Conservation (phyloP, 1,284 basidiomycete genomes). For the Fomitiporia mediterranea region DNA sequence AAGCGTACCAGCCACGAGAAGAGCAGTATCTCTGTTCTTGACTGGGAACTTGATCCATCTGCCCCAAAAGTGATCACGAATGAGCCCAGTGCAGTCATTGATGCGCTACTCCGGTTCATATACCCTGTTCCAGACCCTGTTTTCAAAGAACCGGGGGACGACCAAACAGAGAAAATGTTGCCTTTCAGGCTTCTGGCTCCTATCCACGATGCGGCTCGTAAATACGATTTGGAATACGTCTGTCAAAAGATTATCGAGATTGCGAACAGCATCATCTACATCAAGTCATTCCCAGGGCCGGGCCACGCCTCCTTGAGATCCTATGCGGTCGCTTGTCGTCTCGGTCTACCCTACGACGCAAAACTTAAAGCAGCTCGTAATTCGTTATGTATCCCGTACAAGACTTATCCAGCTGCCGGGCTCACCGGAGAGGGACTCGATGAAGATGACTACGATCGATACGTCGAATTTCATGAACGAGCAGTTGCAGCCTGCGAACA, state of each 20-base stretch:
- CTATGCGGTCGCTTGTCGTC: slow-evolving; percentile 4
- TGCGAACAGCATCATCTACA: background rate
- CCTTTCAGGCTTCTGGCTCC: slow-evolving; percentile 1
- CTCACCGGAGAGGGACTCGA: background rate
- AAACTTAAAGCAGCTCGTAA: slow-evolving; percentile 3
- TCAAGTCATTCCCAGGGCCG: background rate
- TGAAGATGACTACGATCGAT: background rate
- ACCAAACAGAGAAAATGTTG: background rate
- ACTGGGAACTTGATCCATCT: background rate
- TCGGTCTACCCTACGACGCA: background rate
- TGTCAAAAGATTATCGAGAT: background rate
- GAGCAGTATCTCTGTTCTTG: background rate
- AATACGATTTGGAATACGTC: background rate
- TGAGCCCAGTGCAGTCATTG: slow-evolving; percentile 33
- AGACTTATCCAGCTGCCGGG: background rate
- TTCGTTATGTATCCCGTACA: background rate
- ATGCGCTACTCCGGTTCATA: slow-evolving; percentile 49
- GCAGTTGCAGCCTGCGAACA: background rate
- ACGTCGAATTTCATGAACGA: background rate
- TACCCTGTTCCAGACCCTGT: slow-evolving; percentile 34
- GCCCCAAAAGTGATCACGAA: background rate
- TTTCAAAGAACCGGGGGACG: background rate
- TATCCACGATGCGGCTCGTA: background rate
- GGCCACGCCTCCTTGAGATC: background rate
- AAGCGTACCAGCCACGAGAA: background rate